Evolutionary conservation across 352 stramenopile species (phyloP).

Genomic region (Pythium guiyangense): DNA sequence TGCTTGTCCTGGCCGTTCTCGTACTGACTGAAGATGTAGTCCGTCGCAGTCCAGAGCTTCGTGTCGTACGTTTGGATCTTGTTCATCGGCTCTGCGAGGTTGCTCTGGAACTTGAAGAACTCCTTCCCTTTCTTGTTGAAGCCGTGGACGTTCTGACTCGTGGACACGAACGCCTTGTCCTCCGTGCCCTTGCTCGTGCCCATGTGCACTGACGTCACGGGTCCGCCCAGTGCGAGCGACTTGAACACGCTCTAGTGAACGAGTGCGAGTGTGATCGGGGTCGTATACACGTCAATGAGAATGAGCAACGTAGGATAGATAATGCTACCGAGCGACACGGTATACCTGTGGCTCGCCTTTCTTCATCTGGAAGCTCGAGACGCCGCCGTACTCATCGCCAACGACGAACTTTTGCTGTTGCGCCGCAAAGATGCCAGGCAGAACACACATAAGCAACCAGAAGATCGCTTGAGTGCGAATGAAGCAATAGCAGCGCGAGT

Average conservation of each 20-base stretch:
- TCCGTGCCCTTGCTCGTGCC: conserved; percentile 65
- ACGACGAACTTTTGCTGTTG: conserved; percentile 85
- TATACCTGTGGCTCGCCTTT: conserved; percentile 66
- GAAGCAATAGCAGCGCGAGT: too few species aligned
- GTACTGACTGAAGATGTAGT: conserved; percentile 83
- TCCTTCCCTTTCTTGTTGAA: conserved; percentile 86
- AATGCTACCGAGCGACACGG: too few species aligned
- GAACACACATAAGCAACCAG: neutral
- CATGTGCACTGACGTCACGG: conserved; percentile 68
- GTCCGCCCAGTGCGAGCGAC: conserved; percentile 39
- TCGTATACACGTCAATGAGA: too few species aligned
- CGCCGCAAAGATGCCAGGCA: neutral
- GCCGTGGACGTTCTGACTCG: conserved; percentile 59
- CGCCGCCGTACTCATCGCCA: conserved; percentile 75
- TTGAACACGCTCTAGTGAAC: conserved; percentile 55
- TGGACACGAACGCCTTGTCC: conserved; percentile 72
- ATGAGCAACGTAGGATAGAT: too few species aligned
- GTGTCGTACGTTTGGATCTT: conserved; percentile 62
- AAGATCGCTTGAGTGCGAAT: neutral
- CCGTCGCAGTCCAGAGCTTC: conserved; percentile 71
- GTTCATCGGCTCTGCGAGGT: conserved; percentile 73
- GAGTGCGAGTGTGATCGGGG: neutral
- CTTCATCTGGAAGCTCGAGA: conserved; percentile 85
- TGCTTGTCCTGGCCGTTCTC: conserved; percentile 75
- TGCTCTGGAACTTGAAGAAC: conserved; percentile 87